Evolutionary conservation across 306 rosid species (phyloP).

Genomic region (Aeschynomene evenia): DNA sequence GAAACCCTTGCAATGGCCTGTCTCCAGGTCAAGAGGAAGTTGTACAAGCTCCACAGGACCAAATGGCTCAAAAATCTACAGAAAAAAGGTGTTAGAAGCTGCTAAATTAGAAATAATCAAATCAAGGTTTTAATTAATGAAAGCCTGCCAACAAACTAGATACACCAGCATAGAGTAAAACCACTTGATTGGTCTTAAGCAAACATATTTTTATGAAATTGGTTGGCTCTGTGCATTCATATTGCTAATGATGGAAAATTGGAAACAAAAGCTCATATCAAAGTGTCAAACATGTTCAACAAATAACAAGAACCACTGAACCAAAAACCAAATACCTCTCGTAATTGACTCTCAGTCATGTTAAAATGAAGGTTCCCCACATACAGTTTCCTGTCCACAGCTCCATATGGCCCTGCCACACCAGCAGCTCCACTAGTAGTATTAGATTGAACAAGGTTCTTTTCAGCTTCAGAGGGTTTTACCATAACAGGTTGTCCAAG

Average conservation of each 20-base stretch:
- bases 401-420: slow-evolving; percentile 86
- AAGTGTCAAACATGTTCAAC: slow-evolving; percentile 3
- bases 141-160: not conserved
- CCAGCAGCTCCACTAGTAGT: slow-evolving; percentile 62
- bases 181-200: not conserved
- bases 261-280: not conserved
- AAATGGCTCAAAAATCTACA: slow-evolving; percentile 94
- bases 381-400: slow-evolving; percentile 90
- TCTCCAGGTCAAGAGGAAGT: slow-evolving; percentile 92
- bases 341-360: slow-evolving; percentile 91
- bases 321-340: slow-evolving; percentile 65
- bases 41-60: slow-evolving; percentile 97
- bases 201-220: not conserved
- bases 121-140: not conserved
- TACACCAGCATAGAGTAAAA: slow-evolving; percentile 1
- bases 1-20: slow-evolving; percentile 99
- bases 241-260: not conserved
- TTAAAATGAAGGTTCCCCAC: slow-evolving; percentile 98
- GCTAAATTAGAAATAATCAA: not conserved
- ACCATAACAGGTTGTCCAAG: slow-evolving; percentile 99
- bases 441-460: slow-evolving; percentile 93
- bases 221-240: not conserved
- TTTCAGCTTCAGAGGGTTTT: slow-evolving; percentile 99
- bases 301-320: not conserved
- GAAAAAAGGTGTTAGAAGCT: slow-evolving; percentile 14